Conservation (phyloP, 2,329 filamentous ascomycete species). For the Hypoxylon sp. region DNA sequence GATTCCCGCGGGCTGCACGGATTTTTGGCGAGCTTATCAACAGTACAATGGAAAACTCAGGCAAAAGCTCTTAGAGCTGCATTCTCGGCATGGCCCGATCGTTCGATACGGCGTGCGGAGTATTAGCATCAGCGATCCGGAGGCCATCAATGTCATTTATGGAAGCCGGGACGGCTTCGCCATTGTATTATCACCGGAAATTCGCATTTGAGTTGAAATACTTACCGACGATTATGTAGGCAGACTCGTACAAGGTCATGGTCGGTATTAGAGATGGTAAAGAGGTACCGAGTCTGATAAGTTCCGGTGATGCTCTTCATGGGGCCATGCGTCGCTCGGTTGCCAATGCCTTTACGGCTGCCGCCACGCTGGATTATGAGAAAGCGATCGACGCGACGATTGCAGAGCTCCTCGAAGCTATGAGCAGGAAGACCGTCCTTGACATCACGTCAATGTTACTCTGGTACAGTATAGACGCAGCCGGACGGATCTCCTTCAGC, state of each 20-base stretch:
- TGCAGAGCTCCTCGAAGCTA: conserved; percentile 36
- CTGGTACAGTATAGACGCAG: conserved; percentile 47
- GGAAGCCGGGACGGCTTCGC: conserved; percentile 46
- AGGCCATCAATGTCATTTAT: conserved; percentile 47
- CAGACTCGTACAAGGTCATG: conserved; percentile 47
- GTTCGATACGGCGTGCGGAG: conserved; percentile 48
- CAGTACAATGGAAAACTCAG: conserved; percentile 46
- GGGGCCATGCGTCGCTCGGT: conserved; percentile 46
- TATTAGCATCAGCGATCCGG: conserved; percentile 48
- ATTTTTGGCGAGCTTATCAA: conserved; percentile 48
- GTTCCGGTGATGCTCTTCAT: conserved; percentile 46
- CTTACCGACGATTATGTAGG: conserved; percentile 32
- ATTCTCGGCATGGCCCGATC: conserved; percentile 42
- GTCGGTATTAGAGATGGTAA: conserved; percentile 46
- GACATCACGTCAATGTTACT: conserved; percentile 43
- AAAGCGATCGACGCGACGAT: conserved; percentile 46
- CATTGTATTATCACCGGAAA: conserved; percentile 32
- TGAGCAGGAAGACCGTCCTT: conserved; percentile 36
- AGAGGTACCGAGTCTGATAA: conserved; percentile 47
- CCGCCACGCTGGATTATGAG: conserved; percentile 45
- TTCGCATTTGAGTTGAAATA: neutral
- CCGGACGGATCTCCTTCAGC: conserved; percentile 44
- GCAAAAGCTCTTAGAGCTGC: conserved; percentile 43
- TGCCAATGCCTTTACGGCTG: conserved; percentile 47
- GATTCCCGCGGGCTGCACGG: conserved; percentile 42